These are phyloP conservation scores for Gynostemma pentaphyllum DNA, from an alignment of 306 rosid species.

Conservation along the genomic window DNA sequence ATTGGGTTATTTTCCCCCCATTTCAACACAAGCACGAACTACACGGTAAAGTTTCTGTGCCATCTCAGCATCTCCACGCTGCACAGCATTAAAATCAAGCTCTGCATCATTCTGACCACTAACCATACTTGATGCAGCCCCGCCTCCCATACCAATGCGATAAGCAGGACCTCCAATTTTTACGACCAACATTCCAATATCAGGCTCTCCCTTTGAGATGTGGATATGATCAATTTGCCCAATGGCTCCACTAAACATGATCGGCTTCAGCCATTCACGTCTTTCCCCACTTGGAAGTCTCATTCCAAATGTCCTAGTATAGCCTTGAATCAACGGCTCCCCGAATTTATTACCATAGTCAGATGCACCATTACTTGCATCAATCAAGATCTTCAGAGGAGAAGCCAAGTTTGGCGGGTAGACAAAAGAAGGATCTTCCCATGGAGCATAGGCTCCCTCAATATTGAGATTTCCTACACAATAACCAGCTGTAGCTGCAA, in stretches of 20 bases:
- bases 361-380: slow-evolving; percentile 86
- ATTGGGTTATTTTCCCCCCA: slow-evolving; percentile 86
- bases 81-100: slow-evolving; percentile 93
- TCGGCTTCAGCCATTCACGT: slow-evolving; percentile 96
- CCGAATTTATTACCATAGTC: slow-evolving; percentile 97
- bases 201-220: slow-evolving; percentile 75
- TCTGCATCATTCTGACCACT: slow-evolving; percentile 94
- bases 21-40: slow-evolving; percentile 87
- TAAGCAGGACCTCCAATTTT: slow-evolving; percentile 98
- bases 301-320: slow-evolving; percentile 88
- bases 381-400: slow-evolving; percentile 76
- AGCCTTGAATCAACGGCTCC: slow-evolving; percentile 96
- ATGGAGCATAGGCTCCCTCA: slow-evolving; percentile 61
- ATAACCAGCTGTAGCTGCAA: slow-evolving; percentile 88
- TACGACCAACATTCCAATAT: slow-evolving; percentile 77
- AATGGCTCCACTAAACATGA: slow-evolving; percentile 89
- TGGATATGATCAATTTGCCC: slow-evolving; percentile 82
- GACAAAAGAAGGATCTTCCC: slow-evolving; percentile 76
- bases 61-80: slow-evolving; percentile 98
- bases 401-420: slow-evolving; percentile 85
- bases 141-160: slow-evolving; percentile 96
- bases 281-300: slow-evolving; percentile 90
- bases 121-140: slow-evolving; percentile 96
- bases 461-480: slow-evolving; percentile 86
- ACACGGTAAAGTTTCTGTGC: slow-evolving; percentile 84